A percentile compares a stretch with the other conserved stretches of the same genome.
phyloP scores from a whole-genome alignment of 345 rosid species.

The Rhodomyrtus tomentosa region DNA sequence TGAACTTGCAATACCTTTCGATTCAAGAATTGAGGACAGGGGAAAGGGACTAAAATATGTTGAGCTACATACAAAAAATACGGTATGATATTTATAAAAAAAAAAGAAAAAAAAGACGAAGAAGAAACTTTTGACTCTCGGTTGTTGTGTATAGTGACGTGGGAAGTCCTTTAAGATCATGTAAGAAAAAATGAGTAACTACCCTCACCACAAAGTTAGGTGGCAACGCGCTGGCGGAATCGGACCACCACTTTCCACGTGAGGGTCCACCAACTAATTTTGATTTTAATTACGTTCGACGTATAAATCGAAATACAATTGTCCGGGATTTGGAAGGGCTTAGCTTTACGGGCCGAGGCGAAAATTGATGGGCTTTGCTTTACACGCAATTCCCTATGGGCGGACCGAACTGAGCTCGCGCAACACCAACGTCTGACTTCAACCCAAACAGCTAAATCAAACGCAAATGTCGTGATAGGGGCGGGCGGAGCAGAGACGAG shows the following conservation, averaged over 20 bases:
- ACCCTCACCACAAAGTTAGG: neutral
- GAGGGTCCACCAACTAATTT: neutral
- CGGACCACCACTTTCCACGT: neutral
- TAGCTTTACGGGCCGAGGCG: neutral
- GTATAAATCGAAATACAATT: neutral
- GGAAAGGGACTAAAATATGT: no score
- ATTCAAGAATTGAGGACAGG: no score
- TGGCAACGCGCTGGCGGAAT: neutral
- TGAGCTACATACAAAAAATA: neutral
- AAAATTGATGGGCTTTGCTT: neutral
- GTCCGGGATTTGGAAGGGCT: neutral
- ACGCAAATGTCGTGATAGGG: neutral
- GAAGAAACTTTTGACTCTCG: neutral
- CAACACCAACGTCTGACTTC: neutral
- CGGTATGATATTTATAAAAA: no score
- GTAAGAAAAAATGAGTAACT: neutral
- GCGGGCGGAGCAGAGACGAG: neutral
- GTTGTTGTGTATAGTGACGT: neutral
- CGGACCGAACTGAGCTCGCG: neutral
- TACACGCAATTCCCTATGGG: neutral
- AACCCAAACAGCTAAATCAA: neutral
- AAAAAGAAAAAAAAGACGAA: no score
- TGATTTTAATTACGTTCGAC: neutral
- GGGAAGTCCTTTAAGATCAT: neutral
- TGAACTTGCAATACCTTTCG: no score